Percentiles rank a stretch among this genome's conserved stretches.
Conservation (phyloP, 192 early-diverging fungal species). For the Chytriomyces sp. region DNA sequence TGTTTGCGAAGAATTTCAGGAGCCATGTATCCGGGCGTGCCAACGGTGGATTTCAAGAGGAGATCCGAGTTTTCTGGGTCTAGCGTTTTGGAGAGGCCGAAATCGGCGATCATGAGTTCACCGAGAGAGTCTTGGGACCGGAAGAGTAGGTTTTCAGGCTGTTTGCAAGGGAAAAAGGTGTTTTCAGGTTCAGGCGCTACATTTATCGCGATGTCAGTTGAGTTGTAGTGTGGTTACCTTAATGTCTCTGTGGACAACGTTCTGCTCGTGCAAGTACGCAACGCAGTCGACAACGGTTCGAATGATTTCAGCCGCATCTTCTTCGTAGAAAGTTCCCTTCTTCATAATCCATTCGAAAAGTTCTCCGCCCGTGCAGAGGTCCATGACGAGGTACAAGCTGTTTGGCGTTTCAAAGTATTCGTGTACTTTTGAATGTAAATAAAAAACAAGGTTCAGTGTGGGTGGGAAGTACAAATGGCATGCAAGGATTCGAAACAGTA, state of each 20-base stretch:
- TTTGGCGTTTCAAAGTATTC: constrained; percentile 37
- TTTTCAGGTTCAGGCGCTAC: no score
- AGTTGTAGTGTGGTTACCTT: background rate
- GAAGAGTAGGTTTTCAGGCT: constrained; percentile 46
- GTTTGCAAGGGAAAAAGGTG: no score
- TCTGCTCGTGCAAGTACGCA: constrained; percentile 82
- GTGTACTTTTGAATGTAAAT: background rate
- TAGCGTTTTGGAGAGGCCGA: constrained; percentile 73
- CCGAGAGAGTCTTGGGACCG: constrained; percentile 9
- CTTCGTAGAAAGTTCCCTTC: constrained; percentile 35
- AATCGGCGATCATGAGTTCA: constrained; percentile 65
- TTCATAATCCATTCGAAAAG: constrained; percentile 48
- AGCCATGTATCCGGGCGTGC: constrained; percentile 54
- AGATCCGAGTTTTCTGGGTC: constrained; percentile 49
- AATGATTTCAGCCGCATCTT: constrained; percentile 75
- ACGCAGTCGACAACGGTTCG: constrained; percentile 75
- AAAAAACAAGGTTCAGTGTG: no score
- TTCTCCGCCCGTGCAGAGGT: constrained; percentile 45
- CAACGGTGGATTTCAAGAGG: constrained; percentile 67
- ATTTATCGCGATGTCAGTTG: no score
- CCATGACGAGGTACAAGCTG: constrained; percentile 55
- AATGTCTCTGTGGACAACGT: constrained; percentile 78
- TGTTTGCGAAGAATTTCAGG: constrained; percentile 53
- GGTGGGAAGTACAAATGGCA: no score
- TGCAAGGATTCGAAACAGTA: no score